Evolutionary conservation across 192 early-diverging fungal genomes (phyloP).

Genomic region (Jimgerdemannia lactiflua): DNA sequence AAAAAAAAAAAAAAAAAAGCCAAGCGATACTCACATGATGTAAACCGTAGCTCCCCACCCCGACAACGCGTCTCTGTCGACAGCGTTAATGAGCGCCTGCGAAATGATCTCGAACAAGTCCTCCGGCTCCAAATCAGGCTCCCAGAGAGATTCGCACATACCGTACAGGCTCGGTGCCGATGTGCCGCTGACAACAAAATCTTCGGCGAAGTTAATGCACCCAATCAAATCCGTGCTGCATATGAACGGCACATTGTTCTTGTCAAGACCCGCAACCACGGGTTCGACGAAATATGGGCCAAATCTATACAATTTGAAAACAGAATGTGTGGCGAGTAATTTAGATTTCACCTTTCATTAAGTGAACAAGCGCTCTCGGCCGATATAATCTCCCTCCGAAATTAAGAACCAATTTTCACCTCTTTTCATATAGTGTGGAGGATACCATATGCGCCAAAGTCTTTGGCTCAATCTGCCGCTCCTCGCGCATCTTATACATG

Average conservation of each 20-base stretch:
- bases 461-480: slow-evolving; percentile 92
- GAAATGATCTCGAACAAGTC: slow-evolving; percentile 97
- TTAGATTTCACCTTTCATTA: background rate
- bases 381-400: background rate
- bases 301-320: slow-evolving; percentile 61
- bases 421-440: slow-evolving; percentile 90
- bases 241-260: slow-evolving; percentile 88
- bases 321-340: background rate
- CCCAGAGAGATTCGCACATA: slow-evolving; percentile 97
- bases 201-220: slow-evolving; percentile 87
- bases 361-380: too few relatives aligned
- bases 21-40: slow-evolving; percentile 63
- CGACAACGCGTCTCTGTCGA: slow-evolving; percentile 90
- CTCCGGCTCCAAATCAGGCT: slow-evolving; percentile 95
- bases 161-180: slow-evolving; percentile 86
- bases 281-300: slow-evolving; percentile 96
- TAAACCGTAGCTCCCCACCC: slow-evolving; percentile 98
- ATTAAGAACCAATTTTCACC: background rate
- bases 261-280: slow-evolving; percentile 92
- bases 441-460: slow-evolving; percentile 94
- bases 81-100: slow-evolving; percentile 90
- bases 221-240: slow-evolving; percentile 96
- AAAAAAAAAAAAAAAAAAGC: background rate
- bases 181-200: slow-evolving; percentile 96
- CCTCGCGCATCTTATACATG: slow-evolving; percentile 95